A percentile compares a stretch with the other conserved stretches of the same genome.
These are phyloP conservation scores for Diversispora epigaea DNA, from an alignment of 192 early-diverging fungal species.

Conservation along the genomic window DNA sequence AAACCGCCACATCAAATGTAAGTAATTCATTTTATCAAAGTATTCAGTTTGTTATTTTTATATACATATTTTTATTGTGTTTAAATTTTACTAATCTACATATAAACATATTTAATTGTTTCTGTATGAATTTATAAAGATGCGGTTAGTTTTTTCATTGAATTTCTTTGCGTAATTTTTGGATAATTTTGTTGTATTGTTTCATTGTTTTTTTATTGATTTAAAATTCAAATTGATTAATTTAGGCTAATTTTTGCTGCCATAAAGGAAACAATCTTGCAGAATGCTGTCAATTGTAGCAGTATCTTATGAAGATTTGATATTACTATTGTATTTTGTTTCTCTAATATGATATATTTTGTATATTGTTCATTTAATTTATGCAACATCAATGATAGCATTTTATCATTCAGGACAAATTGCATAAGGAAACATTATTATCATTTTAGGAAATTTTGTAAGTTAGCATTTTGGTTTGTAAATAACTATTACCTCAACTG, in stretches of 20 bases:
- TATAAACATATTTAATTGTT: too few relatives aligned
- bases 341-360: slow-evolving; percentile 23
- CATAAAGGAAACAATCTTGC: slow-evolving; percentile 89
- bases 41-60: too few relatives aligned
- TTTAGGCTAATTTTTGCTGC: slow-evolving; percentile 81
- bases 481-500: too few relatives aligned
- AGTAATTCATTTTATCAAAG: too few relatives aligned
- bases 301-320: slow-evolving; percentile 58
- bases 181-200: neutral
- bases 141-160: neutral
- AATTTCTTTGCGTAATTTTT: neutral
- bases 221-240: neutral
- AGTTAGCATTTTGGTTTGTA: too few relatives aligned
- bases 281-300: slow-evolving; percentile 81
- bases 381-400: neutral
- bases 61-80: too few relatives aligned
- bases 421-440: too few relatives aligned
- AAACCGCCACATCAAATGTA: slow-evolving; percentile 87
- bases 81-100: too few relatives aligned
- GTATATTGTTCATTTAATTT: slow-evolving; percentile 15
- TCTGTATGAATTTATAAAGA: neutral
- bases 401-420: neutral
- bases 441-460: too few relatives aligned
- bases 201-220: neutral
- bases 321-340: neutral